A percentile compares a stretch with the other conserved stretches of the same genome.
Evolutionary conservation across 371 early-diverging fungal species (phyloP).

Genomic region (Actinomucor elegans): DNA sequence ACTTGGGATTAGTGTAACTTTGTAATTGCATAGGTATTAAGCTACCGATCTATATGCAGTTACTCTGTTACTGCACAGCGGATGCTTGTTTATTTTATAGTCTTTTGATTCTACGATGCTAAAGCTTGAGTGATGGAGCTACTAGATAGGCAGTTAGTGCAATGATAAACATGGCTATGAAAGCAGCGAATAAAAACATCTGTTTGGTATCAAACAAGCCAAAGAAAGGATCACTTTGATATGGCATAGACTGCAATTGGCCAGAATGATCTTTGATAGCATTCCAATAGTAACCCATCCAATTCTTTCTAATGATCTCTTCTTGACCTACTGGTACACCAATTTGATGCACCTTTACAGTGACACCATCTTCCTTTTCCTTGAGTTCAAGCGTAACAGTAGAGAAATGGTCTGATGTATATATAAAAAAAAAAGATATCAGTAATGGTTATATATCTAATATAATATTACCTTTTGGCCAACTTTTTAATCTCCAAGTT

Average conservation of each 20-base stretch:
- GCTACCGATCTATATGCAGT: too few relatives aligned
- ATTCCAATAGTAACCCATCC: conserved; percentile 92
- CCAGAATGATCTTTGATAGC: conserved; percentile 66
- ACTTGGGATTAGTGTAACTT: too few relatives aligned
- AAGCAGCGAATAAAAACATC: neutral
- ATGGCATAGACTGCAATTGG: conserved; percentile 3
- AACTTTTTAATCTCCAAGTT: conserved; percentile 81
- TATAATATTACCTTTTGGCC: conserved; percentile 66
- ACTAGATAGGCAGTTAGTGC: conserved; percentile 5
- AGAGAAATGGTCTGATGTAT: conserved; percentile 69
- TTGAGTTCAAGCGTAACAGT: conserved; percentile 76
- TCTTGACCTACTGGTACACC: conserved; percentile 89
- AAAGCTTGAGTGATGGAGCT: neutral
- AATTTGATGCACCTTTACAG: conserved; percentile 72
- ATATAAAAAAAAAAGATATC: neutral
- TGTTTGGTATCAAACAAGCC: neutral
- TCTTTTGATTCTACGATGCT: neutral
- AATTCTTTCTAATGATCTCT: conserved; percentile 79
- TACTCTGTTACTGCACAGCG: too few relatives aligned
- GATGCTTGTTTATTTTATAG: too few relatives aligned
- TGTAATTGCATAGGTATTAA: too few relatives aligned
- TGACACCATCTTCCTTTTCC: conserved; percentile 65
- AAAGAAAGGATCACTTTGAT: neutral
- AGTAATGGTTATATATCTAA: neutral
- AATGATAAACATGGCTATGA: neutral